A percentile compares a stretch with the other conserved stretches of the same genome.
These are phyloP conservation scores for Saturnispora sanitii DNA, from an alignment of 805 yeast genomes.

Conservation along the genomic window DNA sequence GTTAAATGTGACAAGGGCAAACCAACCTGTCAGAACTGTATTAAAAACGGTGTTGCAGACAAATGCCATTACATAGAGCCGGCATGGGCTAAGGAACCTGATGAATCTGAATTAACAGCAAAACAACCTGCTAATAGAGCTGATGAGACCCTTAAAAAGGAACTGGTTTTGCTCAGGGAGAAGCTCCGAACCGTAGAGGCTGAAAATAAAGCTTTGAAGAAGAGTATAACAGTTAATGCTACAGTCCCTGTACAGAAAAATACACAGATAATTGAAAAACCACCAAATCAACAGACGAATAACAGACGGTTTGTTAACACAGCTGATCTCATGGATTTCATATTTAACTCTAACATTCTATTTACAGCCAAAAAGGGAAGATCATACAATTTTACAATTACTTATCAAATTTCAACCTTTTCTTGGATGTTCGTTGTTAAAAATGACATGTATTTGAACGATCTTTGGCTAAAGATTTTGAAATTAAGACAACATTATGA, in stretches of 20 bases:
- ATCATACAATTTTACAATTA: slow-evolving; percentile 28
- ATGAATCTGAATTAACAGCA: slow-evolving; percentile 23
- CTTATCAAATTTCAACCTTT: slow-evolving; percentile 36
- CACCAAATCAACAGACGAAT: not conserved
- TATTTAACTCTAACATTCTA: slow-evolving; percentile 26
- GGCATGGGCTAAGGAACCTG: slow-evolving; percentile 44
- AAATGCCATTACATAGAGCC: slow-evolving; percentile 50
- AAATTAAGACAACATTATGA: slow-evolving; percentile 30
- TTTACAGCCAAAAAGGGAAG: slow-evolving; percentile 29
- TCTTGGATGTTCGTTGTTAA: slow-evolving; percentile 53
- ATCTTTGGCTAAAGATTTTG: slow-evolving; percentile 37
- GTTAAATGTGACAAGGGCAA: slow-evolving; percentile 36
- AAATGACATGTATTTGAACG: slow-evolving; percentile 47
- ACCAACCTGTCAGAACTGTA: slow-evolving; percentile 49
- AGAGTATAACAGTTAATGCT: slow-evolving; percentile 12
- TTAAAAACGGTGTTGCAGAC: slow-evolving; percentile 48
- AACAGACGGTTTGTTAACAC: slow-evolving; percentile 14
- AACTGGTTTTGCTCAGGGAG: slow-evolving; percentile 2
- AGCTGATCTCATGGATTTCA: slow-evolving; percentile 26
- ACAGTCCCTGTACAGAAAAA: not conserved
- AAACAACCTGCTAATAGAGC: slow-evolving; percentile 13
- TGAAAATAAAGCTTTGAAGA: slow-evolving; percentile 24
- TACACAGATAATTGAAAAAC: not conserved
- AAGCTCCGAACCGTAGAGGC: slow-evolving; percentile 18
- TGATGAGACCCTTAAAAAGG: slow-evolving; percentile 4